Conservation (phyloP, 2,329 filamentous ascomycete species). For the Penicillium griseofulvum region DNA sequence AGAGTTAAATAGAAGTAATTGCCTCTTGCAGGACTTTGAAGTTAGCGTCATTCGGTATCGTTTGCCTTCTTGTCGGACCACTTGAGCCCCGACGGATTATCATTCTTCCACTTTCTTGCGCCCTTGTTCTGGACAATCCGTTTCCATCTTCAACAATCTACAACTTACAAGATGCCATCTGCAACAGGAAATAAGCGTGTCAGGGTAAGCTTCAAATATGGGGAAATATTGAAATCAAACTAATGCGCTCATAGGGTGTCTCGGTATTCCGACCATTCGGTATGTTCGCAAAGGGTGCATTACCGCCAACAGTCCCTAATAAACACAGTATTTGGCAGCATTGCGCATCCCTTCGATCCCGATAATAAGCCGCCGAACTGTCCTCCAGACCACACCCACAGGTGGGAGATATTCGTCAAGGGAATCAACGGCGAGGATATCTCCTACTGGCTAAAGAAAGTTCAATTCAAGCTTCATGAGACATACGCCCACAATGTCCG, state of each 20-base stretch:
- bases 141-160: neutral
- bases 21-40: neutral
- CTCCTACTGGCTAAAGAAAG: slow-evolving; percentile 92
- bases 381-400: slow-evolving; percentile 90
- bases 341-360: slow-evolving; percentile 75
- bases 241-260: slow-evolving; percentile 39
- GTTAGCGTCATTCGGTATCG: slow-evolving; percentile 5
- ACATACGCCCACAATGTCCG: slow-evolving; percentile 90
- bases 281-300: slow-evolving; percentile 22
- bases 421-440: slow-evolving; percentile 87
- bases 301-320: slow-evolving; percentile 4
- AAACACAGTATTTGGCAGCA: slow-evolving; percentile 68
- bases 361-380: slow-evolving; percentile 70
- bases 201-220: slow-evolving; percentile 33
- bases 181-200: slow-evolving; percentile 56
- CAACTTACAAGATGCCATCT: slow-evolving; percentile 48
- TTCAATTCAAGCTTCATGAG: slow-evolving; percentile 97
- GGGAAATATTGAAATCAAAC: neutral
- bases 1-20: neutral
- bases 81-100: slow-evolving; percentile 1
- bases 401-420: slow-evolving; percentile 92
- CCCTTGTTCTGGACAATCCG: slow-evolving; percentile 8
- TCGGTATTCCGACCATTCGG: slow-evolving; percentile 50
- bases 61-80: neutral
- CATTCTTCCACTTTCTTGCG: slow-evolving; percentile 4